A percentile compares a stretch with the other conserved stretches of the same genome.
Evolutionary conservation across 1,284 basidiomycete genomes (phyloP).

Genomic region (Ustilago nuda): DNA sequence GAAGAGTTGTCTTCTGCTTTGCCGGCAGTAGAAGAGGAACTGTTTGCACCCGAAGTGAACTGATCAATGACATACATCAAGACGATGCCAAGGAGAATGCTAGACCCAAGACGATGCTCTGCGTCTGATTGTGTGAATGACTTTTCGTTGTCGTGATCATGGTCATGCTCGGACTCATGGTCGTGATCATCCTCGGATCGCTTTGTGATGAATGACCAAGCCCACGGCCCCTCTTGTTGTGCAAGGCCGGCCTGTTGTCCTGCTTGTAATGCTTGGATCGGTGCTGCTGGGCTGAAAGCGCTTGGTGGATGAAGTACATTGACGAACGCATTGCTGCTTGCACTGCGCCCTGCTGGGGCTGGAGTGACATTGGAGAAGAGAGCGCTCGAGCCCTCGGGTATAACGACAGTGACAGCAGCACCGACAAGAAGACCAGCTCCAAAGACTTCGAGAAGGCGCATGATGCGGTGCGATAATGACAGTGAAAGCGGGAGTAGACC

Average conservation of each 20-base stretch:
- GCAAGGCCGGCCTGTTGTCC: not conserved
- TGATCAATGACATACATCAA: slow-evolving; percentile 64
- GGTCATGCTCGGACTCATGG: slow-evolving; percentile 7
- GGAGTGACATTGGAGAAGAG: slow-evolving; percentile 37
- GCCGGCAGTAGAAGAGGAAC: slow-evolving; percentile 2
- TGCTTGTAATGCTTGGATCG: not conserved
- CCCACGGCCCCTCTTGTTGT: slow-evolving; percentile 19
- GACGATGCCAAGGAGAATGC: slow-evolving; percentile 63
- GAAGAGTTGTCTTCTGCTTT: slow-evolving; percentile 11
- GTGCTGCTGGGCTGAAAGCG: slow-evolving; percentile 7
- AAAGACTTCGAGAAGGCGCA: slow-evolving; percentile 63
- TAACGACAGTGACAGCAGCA: slow-evolving; percentile 65
- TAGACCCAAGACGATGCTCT: slow-evolving; percentile 54
- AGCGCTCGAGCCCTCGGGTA: slow-evolving; percentile 61
- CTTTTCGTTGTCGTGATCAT: slow-evolving; percentile 6
- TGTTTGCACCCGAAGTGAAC: slow-evolving; percentile 23
- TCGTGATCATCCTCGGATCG: slow-evolving; percentile 18
- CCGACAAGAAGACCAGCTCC: slow-evolving; percentile 66
- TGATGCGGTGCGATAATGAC: slow-evolving; percentile 52
- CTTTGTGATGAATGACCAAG: slow-evolving; percentile 45
- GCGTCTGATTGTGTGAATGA: slow-evolving; percentile 33
- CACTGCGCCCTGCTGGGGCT: not conserved
- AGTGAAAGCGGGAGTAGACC: slow-evolving; percentile 61
- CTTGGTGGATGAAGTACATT: slow-evolving; percentile 17
- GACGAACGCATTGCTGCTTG: slow-evolving; percentile 6